Conservation (phyloP, 2,329 filamentous ascomycete species). For the Cyphellophora attinorum region DNA sequence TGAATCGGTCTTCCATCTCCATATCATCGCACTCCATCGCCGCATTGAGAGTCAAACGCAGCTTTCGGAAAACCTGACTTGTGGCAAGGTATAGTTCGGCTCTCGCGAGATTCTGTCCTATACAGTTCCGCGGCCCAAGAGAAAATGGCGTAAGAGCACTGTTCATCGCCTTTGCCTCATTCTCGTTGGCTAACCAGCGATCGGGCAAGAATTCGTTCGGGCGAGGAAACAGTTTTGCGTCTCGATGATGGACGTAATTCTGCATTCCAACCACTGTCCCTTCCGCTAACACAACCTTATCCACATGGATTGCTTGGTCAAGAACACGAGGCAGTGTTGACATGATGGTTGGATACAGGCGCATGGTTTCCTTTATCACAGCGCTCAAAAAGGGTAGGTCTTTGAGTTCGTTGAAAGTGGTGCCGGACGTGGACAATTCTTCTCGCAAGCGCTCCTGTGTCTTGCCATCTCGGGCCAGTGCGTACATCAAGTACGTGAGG, state of each 20-base stretch:
- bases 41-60: slow-evolving; percentile 13
- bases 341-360: slow-evolving; percentile 18
- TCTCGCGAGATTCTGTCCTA: slow-evolving; percentile 29
- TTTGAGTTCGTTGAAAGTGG: not conserved
- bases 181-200: slow-evolving; percentile 25
- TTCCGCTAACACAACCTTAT: slow-evolving; percentile 12
- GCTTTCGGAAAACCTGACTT: slow-evolving; percentile 17
- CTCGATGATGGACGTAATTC: slow-evolving; percentile 17
- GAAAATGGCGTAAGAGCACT: slow-evolving; percentile 29
- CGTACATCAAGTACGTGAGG: slow-evolving; percentile 5
- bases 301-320: slow-evolving; percentile 8
- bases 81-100: slow-evolving; percentile 21
- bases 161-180: slow-evolving; percentile 14
- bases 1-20: slow-evolving; percentile 12
- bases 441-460: slow-evolving; percentile 3
- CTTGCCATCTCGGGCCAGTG: not conserved
- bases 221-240: slow-evolving; percentile 26
- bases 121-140: slow-evolving; percentile 31
- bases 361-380: slow-evolving; percentile 17
- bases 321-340: slow-evolving; percentile 13
- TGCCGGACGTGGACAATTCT: slow-evolving; percentile 2
- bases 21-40: slow-evolving; percentile 20
- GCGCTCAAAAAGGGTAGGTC: slow-evolving; percentile 15
- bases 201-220: slow-evolving; percentile 27
- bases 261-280: slow-evolving; percentile 12